Conservation (phyloP, 768 basidiomycete species). For the Pluteus cervinus region DNA sequence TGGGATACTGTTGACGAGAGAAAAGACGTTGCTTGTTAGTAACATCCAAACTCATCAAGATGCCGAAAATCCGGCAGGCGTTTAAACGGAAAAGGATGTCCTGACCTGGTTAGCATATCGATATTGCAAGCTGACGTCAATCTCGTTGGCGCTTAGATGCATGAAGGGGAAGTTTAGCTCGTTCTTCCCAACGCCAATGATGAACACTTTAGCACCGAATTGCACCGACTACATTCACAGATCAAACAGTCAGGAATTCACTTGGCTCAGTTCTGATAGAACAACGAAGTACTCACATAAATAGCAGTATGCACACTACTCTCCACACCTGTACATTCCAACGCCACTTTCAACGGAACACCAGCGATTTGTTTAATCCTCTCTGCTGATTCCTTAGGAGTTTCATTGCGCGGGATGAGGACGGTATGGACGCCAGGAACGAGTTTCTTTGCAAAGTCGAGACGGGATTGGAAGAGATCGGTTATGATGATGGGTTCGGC, state of each 20-base stretch:
- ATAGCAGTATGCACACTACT: slow-evolving; percentile 55
- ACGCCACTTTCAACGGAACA: slow-evolving; percentile 40
- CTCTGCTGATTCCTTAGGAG: slow-evolving; percentile 43
- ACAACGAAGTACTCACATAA: slow-evolving; percentile 32
- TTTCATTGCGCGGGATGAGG: slow-evolving; percentile 40
- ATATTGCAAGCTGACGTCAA: slow-evolving; percentile 64
- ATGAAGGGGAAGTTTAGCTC: slow-evolving; percentile 71
- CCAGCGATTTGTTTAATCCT: slow-evolving; percentile 48
- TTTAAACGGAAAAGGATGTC: not conserved
- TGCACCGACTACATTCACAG: slow-evolving; percentile 40
- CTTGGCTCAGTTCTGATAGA: too few relatives aligned
- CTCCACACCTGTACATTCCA: slow-evolving; percentile 65
- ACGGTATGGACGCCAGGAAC: slow-evolving; percentile 55
- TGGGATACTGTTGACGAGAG: slow-evolving; percentile 56
- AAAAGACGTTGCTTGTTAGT: not conserved
- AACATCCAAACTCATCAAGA: too few relatives aligned
- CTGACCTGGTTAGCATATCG: slow-evolving; percentile 59
- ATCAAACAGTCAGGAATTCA: not conserved
- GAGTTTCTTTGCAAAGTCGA: slow-evolving; percentile 60
- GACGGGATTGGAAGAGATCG: slow-evolving; percentile 57
- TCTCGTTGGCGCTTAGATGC: slow-evolving; percentile 66
- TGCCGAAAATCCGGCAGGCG: too few relatives aligned
- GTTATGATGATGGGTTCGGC: slow-evolving; percentile 68
- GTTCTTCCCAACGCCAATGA: slow-evolving; percentile 64
- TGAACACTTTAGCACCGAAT: slow-evolving; percentile 65